Base-by-base conservation (phyloP, 768 basidiomycete species). In the Scleroderma bovista region DNA sequence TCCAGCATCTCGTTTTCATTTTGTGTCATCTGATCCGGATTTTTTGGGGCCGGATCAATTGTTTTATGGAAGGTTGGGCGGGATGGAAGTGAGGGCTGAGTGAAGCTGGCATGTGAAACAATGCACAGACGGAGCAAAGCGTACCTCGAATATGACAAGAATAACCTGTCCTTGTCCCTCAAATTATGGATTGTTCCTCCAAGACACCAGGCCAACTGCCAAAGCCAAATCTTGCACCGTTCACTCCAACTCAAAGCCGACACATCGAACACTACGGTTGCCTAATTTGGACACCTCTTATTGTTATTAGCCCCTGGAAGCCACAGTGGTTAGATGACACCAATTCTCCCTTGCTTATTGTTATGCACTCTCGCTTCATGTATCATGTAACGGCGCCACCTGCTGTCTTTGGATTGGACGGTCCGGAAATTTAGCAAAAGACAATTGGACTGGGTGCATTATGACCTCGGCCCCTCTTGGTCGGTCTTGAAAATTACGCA, bases 321-420 rank as follows among this genome's bases (percentile, higher is more conserved):
- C 55, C 57, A 46, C 32, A 13, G 33, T 5, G 34, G 38, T 13
- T 23, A 20, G n/a, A n/a, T n/a, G n/a, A n/a, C n/a, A 31, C 15
- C 29, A 41, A 38, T n/a, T 23, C 37, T 31, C 16, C n/a, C 5
- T 38, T 12, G 45, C 51, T 56, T 63, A 63, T 63, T 63, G 62
- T 63, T 31, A 38, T 34, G 51, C 11, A 16, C 36, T 52, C 4
- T 57, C 44, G 11, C n/a, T 46, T 57, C 24, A 15, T 40, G 6
- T 20, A 26, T 32, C 34, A 15, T 45, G 24, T 29, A 26, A 45
- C 26, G 6, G 29, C 44, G 26, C 44, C 43, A 44, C 26, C n/a
- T 31, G 4, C 26, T 17, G 53, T 36, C 23, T 3, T 24, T 45
- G 11, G 17, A 37, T 26, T 36, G 36, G 20, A 22, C 13, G 31